phyloP scores from a whole-genome alignment of 108 stramenopile species.

The Nannochloropsis granulata region DNA sequence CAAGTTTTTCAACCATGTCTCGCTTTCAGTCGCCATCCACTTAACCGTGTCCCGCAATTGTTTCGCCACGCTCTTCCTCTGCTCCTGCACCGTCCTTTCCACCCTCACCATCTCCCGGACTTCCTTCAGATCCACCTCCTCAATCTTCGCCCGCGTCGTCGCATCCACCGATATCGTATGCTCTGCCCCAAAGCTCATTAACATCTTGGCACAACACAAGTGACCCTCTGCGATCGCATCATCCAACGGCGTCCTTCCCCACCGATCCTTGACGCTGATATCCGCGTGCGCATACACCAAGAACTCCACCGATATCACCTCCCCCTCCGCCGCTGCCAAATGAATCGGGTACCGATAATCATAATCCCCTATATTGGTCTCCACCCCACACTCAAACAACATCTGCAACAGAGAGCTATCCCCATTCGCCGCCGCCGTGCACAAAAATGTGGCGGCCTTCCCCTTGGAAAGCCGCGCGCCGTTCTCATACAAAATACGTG shows the following conservation, averaged over 20 bases:
- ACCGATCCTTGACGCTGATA: neutral
- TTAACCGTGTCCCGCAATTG: neutral
- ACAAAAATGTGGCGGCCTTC: neutral
- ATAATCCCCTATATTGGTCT: neutral
- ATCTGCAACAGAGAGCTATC: neutral
- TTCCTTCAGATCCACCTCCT: neutral
- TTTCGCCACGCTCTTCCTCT: neutral
- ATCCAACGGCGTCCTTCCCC: neutral
- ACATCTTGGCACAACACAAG: neutral
- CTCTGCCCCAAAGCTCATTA: neutral
- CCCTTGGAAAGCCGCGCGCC: neutral
- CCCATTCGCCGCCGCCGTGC: neutral
- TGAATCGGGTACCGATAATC: neutral
- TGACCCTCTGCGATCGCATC: neutral
- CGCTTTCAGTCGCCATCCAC: neutral
- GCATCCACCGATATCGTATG: neutral
- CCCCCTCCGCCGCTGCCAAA: neutral
- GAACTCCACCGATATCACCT: neutral
- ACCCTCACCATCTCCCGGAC: neutral
- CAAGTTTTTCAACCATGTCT: neutral
- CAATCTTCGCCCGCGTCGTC: neutral
- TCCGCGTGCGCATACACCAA: neutral
- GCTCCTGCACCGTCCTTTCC: neutral
- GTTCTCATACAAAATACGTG: neutral
- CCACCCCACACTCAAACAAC: neutral